Evolutionary conservation across 495 filamentous ascomycete species (phyloP), one percentile per base, ranked within the genome.

Genomic region (Talaromyces adpressus): DNA sequence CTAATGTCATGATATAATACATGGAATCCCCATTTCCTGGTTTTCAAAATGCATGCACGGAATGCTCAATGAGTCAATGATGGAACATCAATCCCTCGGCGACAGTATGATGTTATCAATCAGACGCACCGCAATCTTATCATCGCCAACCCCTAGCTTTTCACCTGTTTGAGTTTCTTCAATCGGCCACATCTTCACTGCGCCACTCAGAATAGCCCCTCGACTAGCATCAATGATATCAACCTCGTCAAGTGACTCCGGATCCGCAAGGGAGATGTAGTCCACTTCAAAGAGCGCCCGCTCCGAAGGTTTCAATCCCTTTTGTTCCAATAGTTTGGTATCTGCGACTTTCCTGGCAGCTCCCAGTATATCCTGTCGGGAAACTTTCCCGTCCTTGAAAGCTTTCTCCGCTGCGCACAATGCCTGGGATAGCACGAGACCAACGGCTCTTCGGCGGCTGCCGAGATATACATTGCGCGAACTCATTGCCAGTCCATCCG

Each of bases 391-490:
- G 4, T 74, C 71, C 0, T 71, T 64, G 64, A 92, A 97, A 20
- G 79, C 81, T 25, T 75, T 77, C 68, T 96, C 90, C 0, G 91
- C 91, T 4, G 86, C 84, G 62, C 72, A 80, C 53, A 99, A 71
- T 0, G 91, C 84, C 51, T 79, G 81, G 53, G 80, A 82, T 22
- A 99, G 74, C 11, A 91, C 87, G 2, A 86, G 84, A 0, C 91
- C 93, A 2, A 90, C 83, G 3, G 73, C 71, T 27, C 94, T 81
- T 69, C 94, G 80, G 47, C 91, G 80, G 47, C 79, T 72, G 1
- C 94, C 95, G 2, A 99, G 81, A 73, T 97, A 98, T 29, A 96
- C 90, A 74, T 99, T 99, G 61, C 94, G 81, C 14, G 89, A 93
- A 72, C 93, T 97, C 82, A 96, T 79, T n/a, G 94, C 94, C 66